Evolutionary conservation across 257 asterid genomes (phyloP).

Genomic region (Datura wrightii): DNA sequence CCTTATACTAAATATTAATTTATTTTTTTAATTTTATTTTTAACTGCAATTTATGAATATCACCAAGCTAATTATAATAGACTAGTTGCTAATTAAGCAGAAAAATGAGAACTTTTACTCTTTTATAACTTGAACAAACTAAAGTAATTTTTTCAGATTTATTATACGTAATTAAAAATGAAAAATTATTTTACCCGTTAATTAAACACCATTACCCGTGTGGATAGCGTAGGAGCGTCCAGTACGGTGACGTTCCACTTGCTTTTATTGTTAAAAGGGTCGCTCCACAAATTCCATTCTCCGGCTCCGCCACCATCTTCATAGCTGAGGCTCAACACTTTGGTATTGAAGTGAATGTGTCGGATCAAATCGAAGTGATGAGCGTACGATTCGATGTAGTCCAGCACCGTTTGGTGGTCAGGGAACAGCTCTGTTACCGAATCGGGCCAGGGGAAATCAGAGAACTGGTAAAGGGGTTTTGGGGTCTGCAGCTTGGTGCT

Average conservation of each 20-base stretch:
- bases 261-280: slow-evolving; percentile 5
- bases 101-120: no score
- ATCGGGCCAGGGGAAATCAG: slow-evolving; percentile 64
- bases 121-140: no score
- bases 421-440: slow-evolving; percentile 45
- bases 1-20: no score
- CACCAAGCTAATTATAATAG: no score
- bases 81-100: no score
- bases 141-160: no score
- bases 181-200: no score
- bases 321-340: slow-evolving; percentile 46
- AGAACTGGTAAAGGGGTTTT: slow-evolving; percentile 49
- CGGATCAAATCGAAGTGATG: slow-evolving; percentile 43
- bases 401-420: slow-evolving; percentile 35
- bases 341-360: slow-evolving; percentile 45
- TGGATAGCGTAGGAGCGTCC: slow-evolving; percentile 29
- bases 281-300: slow-evolving; percentile 37
- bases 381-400: slow-evolving; percentile 50
- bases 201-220: slow-evolving; percentile 29
- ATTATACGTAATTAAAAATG: no score
- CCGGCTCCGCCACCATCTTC: slow-evolving; percentile 27
- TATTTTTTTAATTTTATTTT: no score
- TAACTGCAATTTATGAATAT: no score
- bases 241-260: slow-evolving; percentile 48
- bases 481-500: slow-evolving; percentile 23